Evolutionary conservation across 2,329 filamentous ascomycete genomes (phyloP), one percentile per base, ranked within the genome.

Genomic region (Clonostachys rhizophaga): DNA sequence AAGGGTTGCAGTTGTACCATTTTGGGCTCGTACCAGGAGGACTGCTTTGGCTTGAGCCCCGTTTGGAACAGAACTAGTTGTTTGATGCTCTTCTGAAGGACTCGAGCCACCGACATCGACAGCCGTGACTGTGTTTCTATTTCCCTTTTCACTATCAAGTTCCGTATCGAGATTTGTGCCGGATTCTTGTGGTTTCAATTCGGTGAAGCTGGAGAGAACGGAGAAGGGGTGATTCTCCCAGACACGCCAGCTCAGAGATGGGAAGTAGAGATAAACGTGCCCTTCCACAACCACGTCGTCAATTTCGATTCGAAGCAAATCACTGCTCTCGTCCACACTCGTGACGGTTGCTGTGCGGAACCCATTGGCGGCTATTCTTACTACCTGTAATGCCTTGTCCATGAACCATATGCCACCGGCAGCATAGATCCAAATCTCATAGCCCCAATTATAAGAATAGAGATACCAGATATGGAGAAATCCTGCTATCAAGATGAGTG

Each of bases 161-260:
- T 14, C 34, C 30, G 18, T n/a, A 12, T 14, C 42, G 20, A 14
- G 7, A n/a, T 7, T 20, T 6, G 13, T 17, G 34, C 37, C 24
- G 8, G 43, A 16, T 3, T 10, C 8, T 30, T 30, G 24, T 30
- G 8, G 24, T 4, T 30, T 30, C 4, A 30, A 9, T 30, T 30
- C 24, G 24, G 24, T 30, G 34, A 48, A 49, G 36, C 13, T 36
- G 14, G 47, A 43, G 18, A 41, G 4, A 42, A 66, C 59, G 0
- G 63, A 67, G 45, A 68, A 65, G 5, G 66, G 65, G 41, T 68
- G 65, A 17, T 52, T 65, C 42, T 67, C 64, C 65, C 65, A 68
- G 45, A 68, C 53, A 2, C 56, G 51, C 64, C 66, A 66, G 35
- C 55, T 52, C 12, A 68, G 46, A 0, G 60, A 59, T n/a, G 63